Conservation (phyloP, 345 rosid species). For the Dovyalis caffra region DNA sequence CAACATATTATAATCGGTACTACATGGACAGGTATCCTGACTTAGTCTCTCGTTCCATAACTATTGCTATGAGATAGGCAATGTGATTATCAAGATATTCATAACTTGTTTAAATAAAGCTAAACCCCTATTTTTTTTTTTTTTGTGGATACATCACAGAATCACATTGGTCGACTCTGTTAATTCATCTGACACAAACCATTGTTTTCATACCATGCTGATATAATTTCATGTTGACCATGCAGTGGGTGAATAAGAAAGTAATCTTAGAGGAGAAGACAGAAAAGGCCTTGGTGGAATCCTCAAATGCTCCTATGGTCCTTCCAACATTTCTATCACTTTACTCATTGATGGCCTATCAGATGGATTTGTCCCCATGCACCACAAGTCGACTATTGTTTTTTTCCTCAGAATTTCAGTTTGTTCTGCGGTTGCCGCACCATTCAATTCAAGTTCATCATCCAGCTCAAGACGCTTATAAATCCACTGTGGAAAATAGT, state of each 20-base stretch:
- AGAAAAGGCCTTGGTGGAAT: constrained; percentile 36
- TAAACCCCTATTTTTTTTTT: too few species aligned
- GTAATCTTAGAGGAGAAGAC: neutral
- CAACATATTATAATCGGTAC: too few species aligned
- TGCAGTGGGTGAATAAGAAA: neutral
- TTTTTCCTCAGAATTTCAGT: neutral
- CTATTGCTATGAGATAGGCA: neutral
- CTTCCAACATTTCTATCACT: constrained; percentile 42
- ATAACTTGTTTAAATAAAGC: neutral
- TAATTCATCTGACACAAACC: neutral
- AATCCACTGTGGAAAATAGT: constrained; percentile 7
- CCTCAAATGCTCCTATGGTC: constrained; percentile 21
- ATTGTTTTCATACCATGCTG: too few species aligned
- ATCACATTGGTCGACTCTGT: neutral
- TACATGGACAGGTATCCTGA: too few species aligned
- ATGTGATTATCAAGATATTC: neutral
- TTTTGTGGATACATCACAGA: neutral
- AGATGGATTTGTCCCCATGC: constrained; percentile 29
- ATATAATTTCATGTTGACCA: neutral
- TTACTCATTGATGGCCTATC: constrained; percentile 31
- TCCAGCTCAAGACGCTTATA: neutral
- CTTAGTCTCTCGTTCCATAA: too few species aligned
- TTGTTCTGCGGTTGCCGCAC: neutral
- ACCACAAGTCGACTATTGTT: constrained; percentile 24
- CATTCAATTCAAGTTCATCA: neutral